These are phyloP conservation scores for Stachybotrys chartarum DNA, from an alignment of 2,329 filamentous ascomycete species.

Conservation along the genomic window DNA sequence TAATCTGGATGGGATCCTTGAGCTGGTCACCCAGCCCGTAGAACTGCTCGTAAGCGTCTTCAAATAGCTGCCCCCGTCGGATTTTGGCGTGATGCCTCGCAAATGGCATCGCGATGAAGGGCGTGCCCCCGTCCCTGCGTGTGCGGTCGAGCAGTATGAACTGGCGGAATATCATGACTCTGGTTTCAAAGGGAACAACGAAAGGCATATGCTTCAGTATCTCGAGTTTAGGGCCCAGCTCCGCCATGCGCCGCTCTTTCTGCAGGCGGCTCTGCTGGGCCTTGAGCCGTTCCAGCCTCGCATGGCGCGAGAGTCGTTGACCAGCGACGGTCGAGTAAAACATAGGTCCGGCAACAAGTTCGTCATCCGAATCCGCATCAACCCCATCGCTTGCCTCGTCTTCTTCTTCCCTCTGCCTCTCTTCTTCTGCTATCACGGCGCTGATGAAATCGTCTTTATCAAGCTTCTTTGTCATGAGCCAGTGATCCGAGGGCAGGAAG, in stretches of 20 bases:
- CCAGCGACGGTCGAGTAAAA: conserved; percentile 35
- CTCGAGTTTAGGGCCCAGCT: conserved; percentile 79
- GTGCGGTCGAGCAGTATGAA: conserved; percentile 71
- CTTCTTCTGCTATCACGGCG: conserved; percentile 82
- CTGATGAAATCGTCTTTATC: conserved; percentile 85
- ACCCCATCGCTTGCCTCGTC: conserved; percentile 23
- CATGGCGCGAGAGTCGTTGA: conserved; percentile 54
- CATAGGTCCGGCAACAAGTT: conserved; percentile 18
- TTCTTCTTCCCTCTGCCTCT: conserved; percentile 62
- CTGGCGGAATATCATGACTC: conserved; percentile 87
- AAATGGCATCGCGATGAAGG: conserved; percentile 22
- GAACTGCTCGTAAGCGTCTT: conserved; percentile 80
- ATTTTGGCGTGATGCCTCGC: conserved; percentile 71
- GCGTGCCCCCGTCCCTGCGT: conserved; percentile 13
- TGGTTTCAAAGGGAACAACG: conserved; percentile 84
- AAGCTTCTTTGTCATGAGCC: conserved; percentile 85
- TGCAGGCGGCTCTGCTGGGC: conserved; percentile 59
- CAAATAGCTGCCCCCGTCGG: conserved; percentile 69
- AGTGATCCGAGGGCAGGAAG: conserved; percentile 78
- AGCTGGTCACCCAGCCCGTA: conserved; percentile 73
- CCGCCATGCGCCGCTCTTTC: conserved; percentile 64
- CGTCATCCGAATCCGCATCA: conserved; percentile 17
- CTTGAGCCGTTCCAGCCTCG: conserved; percentile 56
- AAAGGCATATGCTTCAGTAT: conserved; percentile 96
- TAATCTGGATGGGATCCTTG: conserved; percentile 95